Evolutionary conservation across 805 yeast genomes (phyloP).

Genomic region (Tetrapisispora pingtungensis): DNA sequence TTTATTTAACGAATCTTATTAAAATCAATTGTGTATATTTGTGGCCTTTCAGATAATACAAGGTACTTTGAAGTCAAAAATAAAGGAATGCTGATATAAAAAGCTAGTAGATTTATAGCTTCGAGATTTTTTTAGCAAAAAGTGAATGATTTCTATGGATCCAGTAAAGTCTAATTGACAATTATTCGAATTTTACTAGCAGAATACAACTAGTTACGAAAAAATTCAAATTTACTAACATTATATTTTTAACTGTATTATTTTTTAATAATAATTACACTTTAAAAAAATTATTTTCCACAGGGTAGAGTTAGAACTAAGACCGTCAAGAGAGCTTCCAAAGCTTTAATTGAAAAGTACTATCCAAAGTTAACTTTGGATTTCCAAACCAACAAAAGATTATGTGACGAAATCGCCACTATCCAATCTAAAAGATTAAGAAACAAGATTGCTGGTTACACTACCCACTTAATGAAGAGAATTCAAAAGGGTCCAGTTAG

Average conservation of each 20-base stretch:
- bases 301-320: slow-evolving; percentile 99
- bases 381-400: slow-evolving; percentile 99
- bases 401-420: slow-evolving; percentile 95
- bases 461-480: slow-evolving; percentile 99
- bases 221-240: neutral
- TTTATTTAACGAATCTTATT: too few species aligned
- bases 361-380: slow-evolving; percentile 99
- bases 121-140: too few species aligned
- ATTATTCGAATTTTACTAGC: neutral
- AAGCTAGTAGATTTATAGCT: too few species aligned
- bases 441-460: slow-evolving; percentile 99
- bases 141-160: too few species aligned
- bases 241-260: neutral
- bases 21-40: too few species aligned
- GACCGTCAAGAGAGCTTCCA: slow-evolving; percentile 99
- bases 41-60: too few species aligned
- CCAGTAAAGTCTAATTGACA: too few species aligned
- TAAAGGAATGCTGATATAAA: too few species aligned
- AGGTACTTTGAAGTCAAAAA: too few species aligned
- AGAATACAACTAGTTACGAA: too few species aligned
- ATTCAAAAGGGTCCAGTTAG: slow-evolving; percentile 99
- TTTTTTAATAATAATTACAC: neutral
- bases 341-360: slow-evolving; percentile 98
- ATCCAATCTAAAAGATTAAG: slow-evolving; percentile 99
- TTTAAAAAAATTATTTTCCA: slow-evolving; percentile 1